Conservation (phyloP, 768 basidiomycete species). For the Lactarius sp. region DNA sequence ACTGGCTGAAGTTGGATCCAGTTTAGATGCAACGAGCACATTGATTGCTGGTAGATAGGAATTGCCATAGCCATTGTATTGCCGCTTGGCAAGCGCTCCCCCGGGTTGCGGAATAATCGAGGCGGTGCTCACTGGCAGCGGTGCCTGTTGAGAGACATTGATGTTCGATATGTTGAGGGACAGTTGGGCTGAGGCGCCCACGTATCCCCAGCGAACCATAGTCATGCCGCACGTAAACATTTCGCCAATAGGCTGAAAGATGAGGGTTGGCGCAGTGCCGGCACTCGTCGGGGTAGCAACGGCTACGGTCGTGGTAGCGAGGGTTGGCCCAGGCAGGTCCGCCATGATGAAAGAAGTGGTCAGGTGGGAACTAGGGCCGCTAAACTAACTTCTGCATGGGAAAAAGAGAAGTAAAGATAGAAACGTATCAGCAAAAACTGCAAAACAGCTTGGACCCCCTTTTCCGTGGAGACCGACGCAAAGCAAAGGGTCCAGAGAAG, state of each 20-base stretch:
- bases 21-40: constrained; percentile 29
- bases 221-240: constrained; percentile 36
- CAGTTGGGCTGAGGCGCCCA: constrained; percentile 27
- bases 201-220: constrained; percentile 31
- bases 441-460: not conserved
- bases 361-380: not conserved
- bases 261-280: not conserved
- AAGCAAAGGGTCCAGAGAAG: not conserved
- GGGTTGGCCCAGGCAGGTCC: not conserved
- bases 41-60: constrained; percentile 25
- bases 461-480: not conserved
- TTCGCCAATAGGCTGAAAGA: constrained; percentile 21
- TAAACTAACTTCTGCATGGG: not conserved
- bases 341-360: constrained; percentile 8
- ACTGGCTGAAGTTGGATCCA: constrained; percentile 29
- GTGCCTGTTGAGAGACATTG: constrained; percentile 31
- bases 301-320: not conserved
- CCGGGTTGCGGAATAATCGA: not conserved
- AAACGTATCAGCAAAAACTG: not conserved
- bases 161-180: constrained; percentile 40
- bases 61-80: constrained; percentile 12
- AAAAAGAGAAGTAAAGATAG: not conserved
- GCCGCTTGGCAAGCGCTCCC: not conserved
- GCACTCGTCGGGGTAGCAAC: not conserved
- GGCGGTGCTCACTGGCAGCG: constrained; percentile 19